Evolutionary conservation across 2,329 filamentous ascomycete species (phyloP).

Genomic region (Pseudocercospora vitis): DNA sequence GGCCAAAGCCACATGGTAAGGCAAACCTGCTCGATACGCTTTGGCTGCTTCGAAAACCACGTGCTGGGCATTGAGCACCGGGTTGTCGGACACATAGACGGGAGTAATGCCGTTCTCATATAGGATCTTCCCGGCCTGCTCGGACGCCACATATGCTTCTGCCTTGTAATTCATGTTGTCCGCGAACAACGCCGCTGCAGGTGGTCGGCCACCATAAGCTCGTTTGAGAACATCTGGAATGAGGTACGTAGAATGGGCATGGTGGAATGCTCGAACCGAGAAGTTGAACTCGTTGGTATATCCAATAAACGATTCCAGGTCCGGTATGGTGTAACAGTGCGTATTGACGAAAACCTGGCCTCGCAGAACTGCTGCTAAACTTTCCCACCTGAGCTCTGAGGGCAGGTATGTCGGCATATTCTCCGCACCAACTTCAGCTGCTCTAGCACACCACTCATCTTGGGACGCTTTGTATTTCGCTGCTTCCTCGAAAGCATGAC

Average conservation of each 20-base stretch:
- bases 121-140: slow-evolving; percentile 65
- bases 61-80: slow-evolving; percentile 68
- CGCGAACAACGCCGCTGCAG: slow-evolving; percentile 62
- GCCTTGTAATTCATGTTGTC: slow-evolving; percentile 69
- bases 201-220: slow-evolving; percentile 42
- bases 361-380: slow-evolving; percentile 61
- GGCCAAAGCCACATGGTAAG: slow-evolving; percentile 44
- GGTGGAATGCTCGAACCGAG: slow-evolving; percentile 65
- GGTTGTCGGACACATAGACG: slow-evolving; percentile 70
- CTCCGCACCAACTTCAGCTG: slow-evolving; percentile 52
- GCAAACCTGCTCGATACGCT: slow-evolving; percentile 44
- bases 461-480: slow-evolving; percentile 58
- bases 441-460: slow-evolving; percentile 67
- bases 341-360: slow-evolving; percentile 69
- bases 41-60: slow-evolving; percentile 60
- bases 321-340: slow-evolving; percentile 68
- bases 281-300: slow-evolving; percentile 73
- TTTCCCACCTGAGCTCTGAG: slow-evolving; percentile 63
- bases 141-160: slow-evolving; percentile 64
- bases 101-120: slow-evolving; percentile 65
- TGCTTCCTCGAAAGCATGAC: slow-evolving; percentile 66
- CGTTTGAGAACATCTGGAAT: slow-evolving; percentile 59
- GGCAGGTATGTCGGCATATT: slow-evolving; percentile 60
- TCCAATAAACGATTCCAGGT: slow-evolving; percentile 67
- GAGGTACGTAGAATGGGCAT: slow-evolving; percentile 66